Base-by-base conservation (phyloP, 2,329 filamentous ascomycete genomes). In the Dichotomopilus funicola region DNA sequence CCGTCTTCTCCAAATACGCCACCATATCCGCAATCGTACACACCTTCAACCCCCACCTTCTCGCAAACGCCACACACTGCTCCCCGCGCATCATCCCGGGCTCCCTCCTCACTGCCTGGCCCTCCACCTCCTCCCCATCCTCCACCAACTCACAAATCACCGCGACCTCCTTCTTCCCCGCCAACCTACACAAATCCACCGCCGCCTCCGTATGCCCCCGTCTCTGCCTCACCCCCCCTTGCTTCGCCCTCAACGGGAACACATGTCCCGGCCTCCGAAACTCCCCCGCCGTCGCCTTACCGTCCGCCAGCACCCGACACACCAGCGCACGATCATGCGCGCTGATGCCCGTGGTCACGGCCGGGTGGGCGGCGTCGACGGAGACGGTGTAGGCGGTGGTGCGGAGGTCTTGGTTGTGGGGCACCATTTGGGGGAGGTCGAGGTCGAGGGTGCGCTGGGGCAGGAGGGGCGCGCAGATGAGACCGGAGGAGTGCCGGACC, bases 21-120 rank as follows among this genome's bases (percentile, higher is more conserved):
- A 92, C 86, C 73, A 99, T 72, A 72, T 92, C 91, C 69, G 92
- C 91, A 73, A 99, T 97, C 35, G 94, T 97, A 73, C 91, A 95
- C 57, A 95, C 90, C 76, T 88, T 94, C 64, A 99, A 76, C 4
- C 91, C 91, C 85, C 88, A 97, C 72, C 80, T 85, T 72, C 84
- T 83, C 34, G 91, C 94, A 78, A 99, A 99, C 50, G 78, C 81
- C 67, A 99, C 76, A 73, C 91, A 96, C 40, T 83, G 88, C 74
- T 96, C 90, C 61, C 90, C 83, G 63, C 91, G 77, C 84, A 97
- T 86, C 94, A 99, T 99, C 33, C 87, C 89, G n/a, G 85, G 81
- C 19, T 81, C 84, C 9, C 71, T 70, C 62, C 85, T 76, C 66
- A 88, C 75, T 1, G 89, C 80, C 66, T 78, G 78, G 0, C 90